Conservation (phyloP, 2,329 filamentous ascomycete genomes). For the Calonectria fujianensis region DNA sequence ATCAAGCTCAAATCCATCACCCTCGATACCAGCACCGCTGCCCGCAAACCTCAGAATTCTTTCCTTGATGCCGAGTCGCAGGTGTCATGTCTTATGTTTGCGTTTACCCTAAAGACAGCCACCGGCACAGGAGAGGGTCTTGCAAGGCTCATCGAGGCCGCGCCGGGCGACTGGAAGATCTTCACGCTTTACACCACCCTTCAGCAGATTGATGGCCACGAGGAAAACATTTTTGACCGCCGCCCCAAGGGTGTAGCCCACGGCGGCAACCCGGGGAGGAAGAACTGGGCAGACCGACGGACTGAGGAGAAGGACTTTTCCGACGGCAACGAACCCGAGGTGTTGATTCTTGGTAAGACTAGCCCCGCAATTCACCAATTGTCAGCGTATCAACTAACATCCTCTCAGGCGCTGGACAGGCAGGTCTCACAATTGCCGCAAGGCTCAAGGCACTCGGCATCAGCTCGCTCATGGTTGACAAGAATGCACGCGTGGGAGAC, state of each 20-base stretch:
- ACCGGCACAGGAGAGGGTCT: constrained; percentile 75
- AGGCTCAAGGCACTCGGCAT: constrained; percentile 76
- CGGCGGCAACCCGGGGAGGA: constrained; percentile 68
- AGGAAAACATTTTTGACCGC: constrained; percentile 68
- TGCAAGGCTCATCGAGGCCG: constrained; percentile 67
- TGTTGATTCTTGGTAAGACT: constrained; percentile 76
- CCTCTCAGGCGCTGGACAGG: constrained; percentile 73
- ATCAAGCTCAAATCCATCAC: constrained; percentile 62
- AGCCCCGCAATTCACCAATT: not conserved
- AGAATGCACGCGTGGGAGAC: constrained; percentile 75
- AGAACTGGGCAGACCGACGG: constrained; percentile 77
- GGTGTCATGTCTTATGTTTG: constrained; percentile 73
- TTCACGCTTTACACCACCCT: constrained; percentile 79
- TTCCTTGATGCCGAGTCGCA: constrained; percentile 69
- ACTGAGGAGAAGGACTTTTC: constrained; percentile 67
- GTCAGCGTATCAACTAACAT: not conserved
- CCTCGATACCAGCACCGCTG: constrained; percentile 66
- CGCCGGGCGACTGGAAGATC: constrained; percentile 73
- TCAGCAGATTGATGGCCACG: constrained; percentile 70
- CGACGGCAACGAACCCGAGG: constrained; percentile 69
- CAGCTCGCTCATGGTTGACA: constrained; percentile 74
- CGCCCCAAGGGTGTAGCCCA: constrained; percentile 76
- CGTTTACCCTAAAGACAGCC: constrained; percentile 71
- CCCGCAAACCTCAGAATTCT: constrained; percentile 64
- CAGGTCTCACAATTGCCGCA: constrained; percentile 74